phyloP scores from a whole-genome alignment of 2,329 filamentous ascomycete genomes.

The Biscogniauxia mediterranea region DNA sequence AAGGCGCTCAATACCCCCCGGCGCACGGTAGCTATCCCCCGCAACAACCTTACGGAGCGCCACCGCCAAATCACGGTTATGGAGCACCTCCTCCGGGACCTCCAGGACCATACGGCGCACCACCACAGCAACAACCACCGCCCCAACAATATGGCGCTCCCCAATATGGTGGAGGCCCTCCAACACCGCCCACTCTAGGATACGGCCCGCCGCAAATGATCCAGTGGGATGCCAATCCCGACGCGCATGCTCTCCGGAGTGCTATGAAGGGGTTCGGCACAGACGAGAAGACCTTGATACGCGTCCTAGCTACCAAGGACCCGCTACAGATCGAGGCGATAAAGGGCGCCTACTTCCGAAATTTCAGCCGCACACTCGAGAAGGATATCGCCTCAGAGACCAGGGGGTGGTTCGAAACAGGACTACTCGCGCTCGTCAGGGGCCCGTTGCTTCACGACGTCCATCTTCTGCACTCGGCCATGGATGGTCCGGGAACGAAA shows the following conservation, averaged over 20 bases:
- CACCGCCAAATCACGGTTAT: constrained; percentile 33
- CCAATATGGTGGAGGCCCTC: constrained; percentile 40
- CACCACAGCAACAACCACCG: constrained; percentile 34
- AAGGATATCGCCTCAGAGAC: constrained; percentile 78
- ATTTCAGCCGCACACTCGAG: constrained; percentile 66
- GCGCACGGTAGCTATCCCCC: constrained; percentile 27
- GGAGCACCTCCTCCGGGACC: constrained; percentile 29
- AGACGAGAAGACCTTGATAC: constrained; percentile 75
- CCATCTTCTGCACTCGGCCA: constrained; percentile 65
- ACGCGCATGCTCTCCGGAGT: constrained; percentile 69
- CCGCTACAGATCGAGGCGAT: constrained; percentile 73
- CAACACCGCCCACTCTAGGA: constrained; percentile 67
- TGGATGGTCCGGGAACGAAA: constrained; percentile 81
- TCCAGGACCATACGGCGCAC: constrained; percentile 36
- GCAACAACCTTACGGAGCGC: constrained; percentile 36
- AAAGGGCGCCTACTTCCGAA: constrained; percentile 62
- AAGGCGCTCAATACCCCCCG: constrained; percentile 24
- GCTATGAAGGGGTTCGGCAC: constrained; percentile 96
- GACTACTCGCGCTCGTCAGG: constrained; percentile 69
- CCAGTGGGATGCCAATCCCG: constrained; percentile 63
- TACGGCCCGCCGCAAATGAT: constrained; percentile 72
- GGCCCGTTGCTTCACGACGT: constrained; percentile 80
- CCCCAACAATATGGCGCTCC: constrained; percentile 41
- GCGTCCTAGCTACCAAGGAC: constrained; percentile 68
- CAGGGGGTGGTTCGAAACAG: constrained; percentile 69